Conservation (phyloP, 2,329 filamentous ascomycete genomes). For the Microdochium trichocladiopsis region DNA sequence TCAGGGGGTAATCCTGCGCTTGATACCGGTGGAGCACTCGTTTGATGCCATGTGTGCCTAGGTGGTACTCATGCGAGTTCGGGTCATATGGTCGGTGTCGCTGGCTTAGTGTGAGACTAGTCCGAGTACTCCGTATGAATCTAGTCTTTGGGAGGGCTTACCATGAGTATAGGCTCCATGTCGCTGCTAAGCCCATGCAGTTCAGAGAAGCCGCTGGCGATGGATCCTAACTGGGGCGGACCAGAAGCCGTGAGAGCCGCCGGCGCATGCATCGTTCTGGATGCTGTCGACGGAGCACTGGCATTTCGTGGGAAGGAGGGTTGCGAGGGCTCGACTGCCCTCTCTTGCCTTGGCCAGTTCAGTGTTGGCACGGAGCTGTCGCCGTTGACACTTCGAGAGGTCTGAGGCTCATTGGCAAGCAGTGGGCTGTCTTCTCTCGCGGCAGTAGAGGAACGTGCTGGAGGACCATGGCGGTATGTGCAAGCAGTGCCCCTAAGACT, state of each 20-base stretch:
- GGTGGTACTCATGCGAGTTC: constrained; percentile 3
- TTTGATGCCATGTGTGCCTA: constrained; percentile 5
- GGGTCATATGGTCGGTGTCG: constrained; percentile 5
- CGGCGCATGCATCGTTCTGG: no score
- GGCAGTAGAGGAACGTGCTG: constrained; percentile 11
- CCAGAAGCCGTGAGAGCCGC: constrained; percentile 4
- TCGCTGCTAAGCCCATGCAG: constrained; percentile 24
- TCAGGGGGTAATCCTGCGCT: constrained; percentile 21
- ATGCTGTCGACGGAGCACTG: neutral
- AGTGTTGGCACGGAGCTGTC: neutral
- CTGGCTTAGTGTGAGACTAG: neutral
- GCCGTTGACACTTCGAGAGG: neutral
- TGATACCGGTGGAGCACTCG: constrained; percentile 11
- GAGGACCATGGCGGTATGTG: neutral
- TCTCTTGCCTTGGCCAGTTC: neutral
- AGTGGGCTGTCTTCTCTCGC: neutral
- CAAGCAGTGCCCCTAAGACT: constrained; percentile 7
- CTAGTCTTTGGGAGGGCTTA: neutral
- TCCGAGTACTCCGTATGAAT: no score
- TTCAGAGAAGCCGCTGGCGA: constrained; percentile 17
- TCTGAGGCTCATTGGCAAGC: neutral
- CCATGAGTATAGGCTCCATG: constrained; percentile 24
- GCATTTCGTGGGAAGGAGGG: no score
- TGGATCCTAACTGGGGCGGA: constrained; percentile 15
- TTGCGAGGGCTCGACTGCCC: neutral